Evolutionary conservation across 2,329 filamentous ascomycete species (phyloP).

Genomic region (Coniochaeta sp.): DNA sequence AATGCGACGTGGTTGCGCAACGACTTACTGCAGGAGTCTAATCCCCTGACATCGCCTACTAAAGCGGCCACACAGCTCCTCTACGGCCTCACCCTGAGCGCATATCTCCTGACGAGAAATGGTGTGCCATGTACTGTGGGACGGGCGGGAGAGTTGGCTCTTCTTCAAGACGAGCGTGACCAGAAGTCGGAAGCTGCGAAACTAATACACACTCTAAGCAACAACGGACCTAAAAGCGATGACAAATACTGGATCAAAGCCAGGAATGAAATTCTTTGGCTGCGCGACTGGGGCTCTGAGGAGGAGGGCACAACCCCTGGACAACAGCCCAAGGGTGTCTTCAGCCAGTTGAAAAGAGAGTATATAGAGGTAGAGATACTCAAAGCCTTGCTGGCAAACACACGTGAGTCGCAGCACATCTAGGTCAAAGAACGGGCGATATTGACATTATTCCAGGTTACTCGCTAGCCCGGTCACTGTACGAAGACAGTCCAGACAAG

Average conservation of each 20-base stretch:
- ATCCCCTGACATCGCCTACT: constrained; percentile 57
- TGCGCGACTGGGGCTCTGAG: constrained; percentile 62
- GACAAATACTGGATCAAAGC: constrained; percentile 56
- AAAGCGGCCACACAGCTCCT: constrained; percentile 49
- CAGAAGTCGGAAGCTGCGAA: constrained; percentile 53
- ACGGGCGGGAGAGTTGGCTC: constrained; percentile 52
- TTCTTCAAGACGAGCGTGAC: constrained; percentile 56
- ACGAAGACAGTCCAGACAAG: constrained; percentile 41
- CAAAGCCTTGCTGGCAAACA: constrained; percentile 55
- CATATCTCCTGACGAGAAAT: constrained; percentile 44
- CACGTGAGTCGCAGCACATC: constrained; percentile 41
- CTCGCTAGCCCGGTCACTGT: constrained; percentile 53
- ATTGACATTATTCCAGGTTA: constrained; percentile 40
- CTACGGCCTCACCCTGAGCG: constrained; percentile 55
- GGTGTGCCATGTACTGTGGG: constrained; percentile 44
- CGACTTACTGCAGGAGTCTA: constrained; percentile 49
- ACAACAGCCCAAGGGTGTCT: constrained; percentile 37
- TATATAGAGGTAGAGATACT: constrained; percentile 65
- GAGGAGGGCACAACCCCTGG: constrained; percentile 20
- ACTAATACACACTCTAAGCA: constrained; percentile 46
- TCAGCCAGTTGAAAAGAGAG: constrained; percentile 51
- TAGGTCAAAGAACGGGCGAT: not conserved
- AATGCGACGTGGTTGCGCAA: constrained; percentile 39
- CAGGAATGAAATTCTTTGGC: constrained; percentile 62
- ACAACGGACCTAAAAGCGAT: constrained; percentile 46